Conservation (phyloP, 108 stramenopile genomes). For the Asterionellopsis glacialis region DNA sequence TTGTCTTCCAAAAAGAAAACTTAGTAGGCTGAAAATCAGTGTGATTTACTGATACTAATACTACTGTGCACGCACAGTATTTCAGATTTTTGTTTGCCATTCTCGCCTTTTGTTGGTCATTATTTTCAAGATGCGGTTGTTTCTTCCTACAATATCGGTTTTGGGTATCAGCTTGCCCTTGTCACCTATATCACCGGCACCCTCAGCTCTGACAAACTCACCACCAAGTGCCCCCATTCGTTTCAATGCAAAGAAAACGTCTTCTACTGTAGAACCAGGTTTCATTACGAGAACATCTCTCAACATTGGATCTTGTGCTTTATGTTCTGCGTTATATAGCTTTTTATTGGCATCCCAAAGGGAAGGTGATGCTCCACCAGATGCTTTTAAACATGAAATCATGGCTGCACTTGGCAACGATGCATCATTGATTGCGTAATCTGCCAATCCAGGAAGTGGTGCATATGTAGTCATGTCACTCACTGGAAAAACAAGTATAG, state of each 20-base stretch:
- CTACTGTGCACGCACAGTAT: no score
- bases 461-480: conserved; percentile 57
- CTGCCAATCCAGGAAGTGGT: conserved; percentile 56
- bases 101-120: conserved; percentile 71
- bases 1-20: no score
- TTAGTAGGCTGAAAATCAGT: no score
- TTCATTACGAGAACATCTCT: conserved; percentile 78
- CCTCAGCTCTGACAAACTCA: conserved; percentile 85
- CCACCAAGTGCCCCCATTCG: conserved; percentile 63
- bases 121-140: conserved; percentile 71
- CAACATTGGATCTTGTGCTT: conserved; percentile 24
- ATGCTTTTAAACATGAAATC: conserved; percentile 48
- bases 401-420: conserved; percentile 70
- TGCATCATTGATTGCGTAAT: conserved; percentile 39
- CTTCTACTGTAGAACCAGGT: conserved; percentile 82
- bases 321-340: neutral
- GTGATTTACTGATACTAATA: no score
- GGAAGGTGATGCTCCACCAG: conserved; percentile 60
- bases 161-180: conserved; percentile 67
- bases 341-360: conserved; percentile 38
- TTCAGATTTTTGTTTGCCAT: conserved; percentile 40
- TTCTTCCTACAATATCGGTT: conserved; percentile 32
- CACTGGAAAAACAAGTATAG: conserved; percentile 78
- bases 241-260: conserved; percentile 71
- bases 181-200: conserved; percentile 48